A percentile compares a stretch with the other conserved stretches of the same genome.
phyloP scores from a whole-genome alignment of 2,329 filamentous ascomycete genomes.

The Fusarium sulawesiense region DNA sequence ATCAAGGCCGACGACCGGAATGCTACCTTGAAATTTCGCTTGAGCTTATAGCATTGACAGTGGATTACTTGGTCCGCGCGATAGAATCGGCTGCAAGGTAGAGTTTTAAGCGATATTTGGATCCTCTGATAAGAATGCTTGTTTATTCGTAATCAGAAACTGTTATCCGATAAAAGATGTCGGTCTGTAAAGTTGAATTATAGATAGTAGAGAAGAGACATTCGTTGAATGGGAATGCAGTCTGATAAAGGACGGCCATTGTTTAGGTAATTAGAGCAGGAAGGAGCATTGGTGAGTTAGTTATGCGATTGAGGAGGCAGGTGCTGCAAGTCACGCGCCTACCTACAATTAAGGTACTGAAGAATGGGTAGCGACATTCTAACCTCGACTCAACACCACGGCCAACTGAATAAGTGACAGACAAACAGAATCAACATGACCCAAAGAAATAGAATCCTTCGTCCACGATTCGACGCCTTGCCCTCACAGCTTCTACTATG shows the following conservation, averaged over 20 bases:
- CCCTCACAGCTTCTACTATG: not conserved
- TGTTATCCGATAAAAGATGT: not conserved
- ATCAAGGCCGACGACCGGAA: slow-evolving; percentile 5
- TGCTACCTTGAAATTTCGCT: slow-evolving; percentile 5
- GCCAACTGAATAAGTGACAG: not conserved
- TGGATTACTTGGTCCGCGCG: not conserved
- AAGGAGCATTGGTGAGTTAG: not conserved
- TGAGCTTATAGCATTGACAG: slow-evolving; percentile 9
- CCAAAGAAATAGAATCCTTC: not conserved
- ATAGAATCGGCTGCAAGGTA: not conserved
- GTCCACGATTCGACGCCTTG: slow-evolving; percentile 2
- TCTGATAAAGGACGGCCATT: not conserved
- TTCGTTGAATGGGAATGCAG: not conserved
- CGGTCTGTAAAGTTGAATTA: not conserved
- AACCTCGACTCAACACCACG: not conserved
- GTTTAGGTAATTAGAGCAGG: not conserved
- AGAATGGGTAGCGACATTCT: not conserved
- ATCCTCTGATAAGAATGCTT: slow-evolving; percentile 21
- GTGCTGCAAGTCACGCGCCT: not conserved
- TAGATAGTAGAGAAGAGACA: not conserved
- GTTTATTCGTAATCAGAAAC: not conserved
- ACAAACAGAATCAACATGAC: not conserved
- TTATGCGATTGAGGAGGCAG: not conserved
- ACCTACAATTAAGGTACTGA: not conserved
- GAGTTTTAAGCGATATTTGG: slow-evolving; percentile 26